Percentiles rank a stretch among this genome's conserved stretches.
These are phyloP conservation scores for Malassezia japonica DNA, from an alignment of 1,284 basidiomycete genomes.

Conservation along the genomic window DNA sequence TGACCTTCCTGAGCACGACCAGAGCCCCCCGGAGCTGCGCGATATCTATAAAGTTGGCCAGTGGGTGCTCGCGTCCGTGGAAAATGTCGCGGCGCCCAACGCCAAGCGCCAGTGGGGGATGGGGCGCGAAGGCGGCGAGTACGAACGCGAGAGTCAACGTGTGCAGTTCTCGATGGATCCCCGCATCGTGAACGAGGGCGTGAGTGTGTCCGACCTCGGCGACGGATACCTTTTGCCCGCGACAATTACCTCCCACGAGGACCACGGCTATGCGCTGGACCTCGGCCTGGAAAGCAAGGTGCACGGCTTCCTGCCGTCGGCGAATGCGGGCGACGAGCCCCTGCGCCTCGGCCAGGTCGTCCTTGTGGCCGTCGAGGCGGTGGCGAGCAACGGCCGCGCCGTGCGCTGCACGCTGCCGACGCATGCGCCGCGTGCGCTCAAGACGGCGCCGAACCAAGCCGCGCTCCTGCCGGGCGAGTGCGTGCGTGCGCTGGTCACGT, in stretches of 20 bases:
- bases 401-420: slow-evolving; percentile 39
- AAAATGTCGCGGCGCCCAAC: slow-evolving; percentile 55
- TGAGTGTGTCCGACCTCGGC: slow-evolving; percentile 68
- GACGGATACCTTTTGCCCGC: slow-evolving; percentile 32
- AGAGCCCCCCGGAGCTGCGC: slow-evolving; percentile 33
- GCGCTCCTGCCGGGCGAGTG: slow-evolving; percentile 78
- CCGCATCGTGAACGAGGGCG: slow-evolving; percentile 70
- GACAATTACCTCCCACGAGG: slow-evolving; percentile 65
- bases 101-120: slow-evolving; percentile 59
- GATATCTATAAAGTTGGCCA: slow-evolving; percentile 75
- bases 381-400: slow-evolving; percentile 46
- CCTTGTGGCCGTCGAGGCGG: slow-evolving; percentile 38
- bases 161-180: slow-evolving; percentile 84
- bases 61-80: slow-evolving; percentile 72
- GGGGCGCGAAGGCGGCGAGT: slow-evolving; percentile 37
- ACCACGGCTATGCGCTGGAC: slow-evolving; percentile 86
- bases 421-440: slow-evolving; percentile 24
- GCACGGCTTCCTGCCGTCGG: slow-evolving; percentile 42
- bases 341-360: slow-evolving; percentile 48
- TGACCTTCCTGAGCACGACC: slow-evolving; percentile 49
- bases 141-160: slow-evolving; percentile 36
- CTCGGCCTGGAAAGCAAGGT: slow-evolving; percentile 54
- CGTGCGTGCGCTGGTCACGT: slow-evolving; percentile 75
- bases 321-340: slow-evolving; percentile 20
- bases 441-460: slow-evolving; percentile 53